These are phyloP conservation scores for Phlyctochytrium planicorne DNA, from an alignment of 192 early-diverging fungal genomes.

Conservation along the genomic window DNA sequence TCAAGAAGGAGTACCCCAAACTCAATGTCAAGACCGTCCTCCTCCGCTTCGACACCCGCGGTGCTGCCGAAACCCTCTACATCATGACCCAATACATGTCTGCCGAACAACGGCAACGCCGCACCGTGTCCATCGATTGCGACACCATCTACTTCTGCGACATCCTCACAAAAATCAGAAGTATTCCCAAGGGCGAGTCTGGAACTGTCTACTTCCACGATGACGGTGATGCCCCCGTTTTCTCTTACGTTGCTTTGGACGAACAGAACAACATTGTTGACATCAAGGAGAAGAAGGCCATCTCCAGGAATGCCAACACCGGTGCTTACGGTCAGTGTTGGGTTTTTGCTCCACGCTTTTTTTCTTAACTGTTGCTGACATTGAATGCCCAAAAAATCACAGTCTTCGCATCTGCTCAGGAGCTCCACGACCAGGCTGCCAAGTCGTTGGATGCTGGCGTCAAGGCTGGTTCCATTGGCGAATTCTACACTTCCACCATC, in stretches of 20 bases:
- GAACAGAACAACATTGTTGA: background rate
- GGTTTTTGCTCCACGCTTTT: no score
- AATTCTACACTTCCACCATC: no score
- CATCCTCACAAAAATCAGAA: background rate
- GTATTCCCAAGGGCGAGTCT: background rate
- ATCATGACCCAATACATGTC: background rate
- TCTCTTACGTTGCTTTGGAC: conserved; percentile 6
- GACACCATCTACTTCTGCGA: conserved; percentile 6
- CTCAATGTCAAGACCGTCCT: background rate
- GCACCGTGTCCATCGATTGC: conserved; percentile 2
- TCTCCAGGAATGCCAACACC: conserved; percentile 2
- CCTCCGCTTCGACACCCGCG: conserved; percentile 3
- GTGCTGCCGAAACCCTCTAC: conserved; percentile 4
- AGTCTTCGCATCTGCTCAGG: no score
- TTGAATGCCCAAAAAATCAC: no score
- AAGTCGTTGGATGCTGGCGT: no score
- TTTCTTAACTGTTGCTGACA: no score
- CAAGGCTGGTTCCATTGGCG: no score
- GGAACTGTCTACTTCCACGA: background rate
- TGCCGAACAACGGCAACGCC: background rate
- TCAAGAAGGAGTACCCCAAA: no score
- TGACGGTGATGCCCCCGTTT: background rate
- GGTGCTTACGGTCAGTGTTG: no score
- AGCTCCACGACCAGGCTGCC: no score
- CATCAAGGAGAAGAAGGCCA: conserved; percentile 2